These are phyloP conservation scores for Chytriomyces sp. DNA, from an alignment of 192 early-diverging fungal species.

Conservation along the genomic window DNA sequence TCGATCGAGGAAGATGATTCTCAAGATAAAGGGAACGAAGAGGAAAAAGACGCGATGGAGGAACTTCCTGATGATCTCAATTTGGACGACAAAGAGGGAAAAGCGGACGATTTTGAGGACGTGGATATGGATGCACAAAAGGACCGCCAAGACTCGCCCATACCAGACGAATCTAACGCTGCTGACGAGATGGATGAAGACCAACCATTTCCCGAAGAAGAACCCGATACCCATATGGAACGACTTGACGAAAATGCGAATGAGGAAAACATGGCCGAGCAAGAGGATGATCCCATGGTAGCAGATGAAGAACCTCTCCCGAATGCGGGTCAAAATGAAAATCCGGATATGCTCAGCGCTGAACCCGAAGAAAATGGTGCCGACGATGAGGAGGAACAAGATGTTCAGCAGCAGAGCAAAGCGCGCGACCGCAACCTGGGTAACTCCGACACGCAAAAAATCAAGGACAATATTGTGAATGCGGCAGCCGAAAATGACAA, in stretches of 20 bases:
- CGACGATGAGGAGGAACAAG: constrained; percentile 46
- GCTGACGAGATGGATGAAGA: constrained; percentile 43
- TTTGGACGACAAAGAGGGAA: constrained; percentile 59
- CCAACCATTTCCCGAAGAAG: constrained; percentile 45
- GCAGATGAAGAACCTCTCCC: constrained; percentile 42
- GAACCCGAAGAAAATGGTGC: constrained; percentile 51
- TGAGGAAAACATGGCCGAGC: constrained; percentile 38
- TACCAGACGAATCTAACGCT: constrained; percentile 29
- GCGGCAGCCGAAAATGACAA: constrained; percentile 42
- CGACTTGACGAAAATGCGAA: constrained; percentile 27
- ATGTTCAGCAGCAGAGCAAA: constrained; percentile 37
- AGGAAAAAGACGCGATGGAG: constrained; percentile 73
- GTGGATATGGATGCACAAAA: constrained; percentile 45
- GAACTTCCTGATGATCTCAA: constrained; percentile 80
- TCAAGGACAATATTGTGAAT: constrained; percentile 44
- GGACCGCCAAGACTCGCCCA: constrained; percentile 44
- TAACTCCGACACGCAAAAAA: constrained; percentile 41
- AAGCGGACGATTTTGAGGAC: constrained; percentile 55
- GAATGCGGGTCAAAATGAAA: constrained; percentile 36
- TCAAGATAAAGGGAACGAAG: constrained; percentile 44
- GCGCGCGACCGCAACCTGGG: constrained; percentile 50
- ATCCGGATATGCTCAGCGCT: constrained; percentile 32
- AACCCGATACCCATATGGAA: constrained; percentile 39
- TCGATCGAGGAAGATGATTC: constrained; percentile 35
- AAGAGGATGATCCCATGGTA: constrained; percentile 35